phyloP scores from a whole-genome alignment of 2,329 filamentous ascomycete genomes.

The Onygena corvina region DNA sequence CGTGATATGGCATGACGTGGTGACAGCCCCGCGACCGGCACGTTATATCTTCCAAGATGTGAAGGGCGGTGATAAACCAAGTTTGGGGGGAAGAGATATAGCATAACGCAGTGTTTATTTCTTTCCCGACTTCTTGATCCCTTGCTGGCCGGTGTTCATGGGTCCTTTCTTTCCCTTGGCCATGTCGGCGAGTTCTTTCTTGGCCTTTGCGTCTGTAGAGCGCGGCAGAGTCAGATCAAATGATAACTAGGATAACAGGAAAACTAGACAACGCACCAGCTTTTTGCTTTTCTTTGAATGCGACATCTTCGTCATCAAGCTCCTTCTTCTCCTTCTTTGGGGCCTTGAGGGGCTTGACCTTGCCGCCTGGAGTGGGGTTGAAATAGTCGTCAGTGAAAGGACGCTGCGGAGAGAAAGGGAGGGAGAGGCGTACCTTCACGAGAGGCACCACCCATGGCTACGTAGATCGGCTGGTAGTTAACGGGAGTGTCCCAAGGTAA shows the following conservation, averaged over 20 bases:
- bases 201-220: conserved; percentile 61
- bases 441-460: conserved; percentile 52
- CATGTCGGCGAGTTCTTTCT: conserved; percentile 71
- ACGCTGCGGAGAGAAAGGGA: neutral
- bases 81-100: neutral
- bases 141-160: conserved; percentile 68
- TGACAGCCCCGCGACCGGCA: neutral
- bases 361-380: conserved; percentile 49
- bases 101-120: conserved; percentile 48
- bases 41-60: neutral
- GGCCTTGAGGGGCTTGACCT: conserved; percentile 74
- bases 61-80: neutral
- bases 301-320: conserved; percentile 74
- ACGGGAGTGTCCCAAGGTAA: neutral
- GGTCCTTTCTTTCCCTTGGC: conserved; percentile 72
- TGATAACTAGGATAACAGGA: neutral
- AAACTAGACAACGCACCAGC: conserved; percentile 49
- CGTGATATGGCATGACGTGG: neutral
- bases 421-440: conserved; percentile 46
- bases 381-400: neutral
- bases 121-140: conserved; percentile 98
- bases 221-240: neutral
- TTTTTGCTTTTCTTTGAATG: conserved; percentile 70
- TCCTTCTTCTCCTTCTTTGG: conserved; percentile 77
- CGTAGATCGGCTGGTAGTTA: neutral